phyloP scores from a whole-genome alignment of 352 stramenopile genomes.

The Thalassiosira delicatula region DNA sequence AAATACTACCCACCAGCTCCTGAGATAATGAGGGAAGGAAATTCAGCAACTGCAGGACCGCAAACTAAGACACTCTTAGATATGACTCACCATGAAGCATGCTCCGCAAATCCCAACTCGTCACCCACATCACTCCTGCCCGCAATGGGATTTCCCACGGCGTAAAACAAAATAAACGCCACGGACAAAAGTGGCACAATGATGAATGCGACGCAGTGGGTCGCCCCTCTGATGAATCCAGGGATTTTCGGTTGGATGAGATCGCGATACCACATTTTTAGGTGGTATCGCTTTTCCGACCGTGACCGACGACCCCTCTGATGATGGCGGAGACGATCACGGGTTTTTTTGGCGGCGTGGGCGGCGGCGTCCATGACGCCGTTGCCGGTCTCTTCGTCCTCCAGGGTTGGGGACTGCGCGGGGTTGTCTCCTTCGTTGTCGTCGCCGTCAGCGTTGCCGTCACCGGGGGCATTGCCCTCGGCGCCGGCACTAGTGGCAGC shows the following conservation, averaged over 20 bases:
- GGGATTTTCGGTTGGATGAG: conserved; percentile 53
- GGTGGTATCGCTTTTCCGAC: conserved; percentile 24
- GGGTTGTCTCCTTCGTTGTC: conserved; percentile 12
- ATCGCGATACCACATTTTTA: conserved; percentile 54
- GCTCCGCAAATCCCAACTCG: background rate
- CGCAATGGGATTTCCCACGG: conserved; percentile 50
- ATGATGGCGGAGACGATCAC: background rate
- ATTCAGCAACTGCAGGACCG: too few relatives aligned
- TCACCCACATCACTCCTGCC: conserved; percentile 3
- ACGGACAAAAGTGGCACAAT: conserved; percentile 51
- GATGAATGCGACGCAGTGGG: conserved; percentile 40
- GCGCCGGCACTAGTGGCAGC: background rate
- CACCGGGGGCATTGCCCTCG: background rate
- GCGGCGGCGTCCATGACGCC: too few relatives aligned
- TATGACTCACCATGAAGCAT: conserved; percentile 35
- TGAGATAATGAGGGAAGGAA: too few relatives aligned
- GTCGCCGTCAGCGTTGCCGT: background rate
- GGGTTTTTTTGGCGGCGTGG: background rate
- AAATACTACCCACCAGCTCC: conserved; percentile 64
- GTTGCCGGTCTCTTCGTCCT: conserved; percentile 56
- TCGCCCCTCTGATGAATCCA: conserved; percentile 27
- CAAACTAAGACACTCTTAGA: too few relatives aligned
- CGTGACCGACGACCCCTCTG: background rate
- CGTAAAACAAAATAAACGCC: conserved; percentile 63
- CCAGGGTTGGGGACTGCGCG: too few relatives aligned